Percentiles rank a stretch among this genome's conserved stretches.
These are phyloP conservation scores for Brasenia schreberi DNA, from an alignment of 164 flowering plant species.

Conservation along the genomic window DNA sequence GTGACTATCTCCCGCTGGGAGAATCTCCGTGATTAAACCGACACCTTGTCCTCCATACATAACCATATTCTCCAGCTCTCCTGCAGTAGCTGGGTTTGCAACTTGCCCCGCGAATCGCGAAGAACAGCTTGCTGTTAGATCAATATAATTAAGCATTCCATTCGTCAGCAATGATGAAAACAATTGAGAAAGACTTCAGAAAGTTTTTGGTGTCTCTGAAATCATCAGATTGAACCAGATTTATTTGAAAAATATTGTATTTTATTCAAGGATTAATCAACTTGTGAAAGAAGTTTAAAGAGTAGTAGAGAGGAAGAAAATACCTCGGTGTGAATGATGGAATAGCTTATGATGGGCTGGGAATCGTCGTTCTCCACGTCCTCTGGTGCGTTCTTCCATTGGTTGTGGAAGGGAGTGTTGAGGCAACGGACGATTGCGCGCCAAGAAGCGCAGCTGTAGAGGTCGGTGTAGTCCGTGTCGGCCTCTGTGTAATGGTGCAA, in stretches of 20 bases:
- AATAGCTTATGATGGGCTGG: slow-evolving; percentile 13
- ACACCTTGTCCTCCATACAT: background rate
- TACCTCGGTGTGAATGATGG: slow-evolving; percentile 11
- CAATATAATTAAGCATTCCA: background rate
- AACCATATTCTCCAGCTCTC: slow-evolving; percentile 6
- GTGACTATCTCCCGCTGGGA: too few relatives aligned
- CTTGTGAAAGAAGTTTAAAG: background rate
- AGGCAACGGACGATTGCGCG: slow-evolving; percentile 19
- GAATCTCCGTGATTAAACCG: too few relatives aligned
- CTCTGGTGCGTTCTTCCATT: slow-evolving; percentile 12
- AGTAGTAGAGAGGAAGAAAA: background rate
- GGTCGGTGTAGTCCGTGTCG: slow-evolving; percentile 17
- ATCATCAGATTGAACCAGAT: background rate
- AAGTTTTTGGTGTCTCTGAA: background rate
- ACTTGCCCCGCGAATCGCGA: slow-evolving; percentile 14
- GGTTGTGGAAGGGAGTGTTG: slow-evolving; percentile 17
- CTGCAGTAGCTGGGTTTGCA: slow-evolving; percentile 10
- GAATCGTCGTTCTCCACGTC: slow-evolving; percentile 8
- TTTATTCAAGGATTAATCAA: background rate
- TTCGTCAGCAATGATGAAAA: too few relatives aligned
- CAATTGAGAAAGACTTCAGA: background rate
- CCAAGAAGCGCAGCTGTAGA: slow-evolving; percentile 16
- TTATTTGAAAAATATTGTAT: too few relatives aligned
- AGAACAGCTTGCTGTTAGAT: slow-evolving; percentile 5
- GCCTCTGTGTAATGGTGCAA: slow-evolving; percentile 15